Percentiles rank a stretch among this genome's conserved stretches.
phyloP scores from a whole-genome alignment of 345 rosid genomes.

The sweet orange (Citrus sinensis) region DVS_A1.0 CM039169.1:32632501-32633000 shows the following conservation, averaged over 20 bases:
- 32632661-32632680: conserved; percentile 68
- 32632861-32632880: conserved; percentile 69
- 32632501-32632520: conserved; percentile 66
- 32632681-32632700: conserved; percentile 34
- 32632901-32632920: conserved; percentile 74
- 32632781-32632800: neutral
- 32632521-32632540: conserved; percentile 75
- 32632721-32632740: fast-evolving
- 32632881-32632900: conserved; percentile 59
- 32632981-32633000: neutral
- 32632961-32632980: neutral
- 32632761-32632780: neutral
- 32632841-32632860: conserved; percentile 57
- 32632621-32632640: conserved; percentile 72
- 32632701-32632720: no score
- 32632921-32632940: conserved; percentile 32
- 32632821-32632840: conserved; percentile 85
- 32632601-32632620: conserved; percentile 73
- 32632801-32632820: conserved; percentile 67
- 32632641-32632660: conserved; percentile 77
- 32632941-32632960: conserved; percentile 16
- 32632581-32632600: conserved; percentile 58
- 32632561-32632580: conserved; percentile 64
- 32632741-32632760: neutral
- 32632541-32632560: conserved; percentile 71